Conservation (phyloP, 176 grass and related monocot species). For the Eleusine indica region DNA sequence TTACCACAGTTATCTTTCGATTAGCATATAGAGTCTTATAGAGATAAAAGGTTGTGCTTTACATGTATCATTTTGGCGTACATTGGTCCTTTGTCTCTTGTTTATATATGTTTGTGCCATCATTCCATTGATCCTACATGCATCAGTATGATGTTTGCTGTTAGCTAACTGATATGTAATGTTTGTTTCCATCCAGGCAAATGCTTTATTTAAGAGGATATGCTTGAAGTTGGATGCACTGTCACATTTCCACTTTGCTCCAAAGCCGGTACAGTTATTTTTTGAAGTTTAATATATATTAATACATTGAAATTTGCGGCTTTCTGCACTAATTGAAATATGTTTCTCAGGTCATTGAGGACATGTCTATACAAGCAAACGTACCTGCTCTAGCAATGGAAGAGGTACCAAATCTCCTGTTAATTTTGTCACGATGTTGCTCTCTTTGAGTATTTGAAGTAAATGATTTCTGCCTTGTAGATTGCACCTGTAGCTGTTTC, state of each 20-base stretch:
- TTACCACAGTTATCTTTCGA: background rate
- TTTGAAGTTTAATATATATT: slow-evolving; percentile 6
- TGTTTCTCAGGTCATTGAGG: slow-evolving; percentile 79
- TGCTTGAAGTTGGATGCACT: slow-evolving; percentile 86
- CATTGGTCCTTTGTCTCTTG: slow-evolving; percentile 19
- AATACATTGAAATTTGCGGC: background rate
- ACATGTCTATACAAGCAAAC: slow-evolving; percentile 95
- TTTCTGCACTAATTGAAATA: slow-evolving; percentile 1
- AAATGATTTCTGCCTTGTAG: slow-evolving; percentile 45
- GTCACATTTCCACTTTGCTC: slow-evolving; percentile 97
- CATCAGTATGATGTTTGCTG: slow-evolving; percentile 3
- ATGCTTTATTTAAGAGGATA: slow-evolving; percentile 75
- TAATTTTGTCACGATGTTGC: background rate
- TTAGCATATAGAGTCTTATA: background rate
- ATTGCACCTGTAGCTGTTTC: slow-evolving; percentile 90
- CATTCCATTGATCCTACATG: background rate
- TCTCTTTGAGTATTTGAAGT: slow-evolving; percentile 25
- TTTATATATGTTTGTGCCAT: background rate
- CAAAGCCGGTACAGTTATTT: slow-evolving; percentile 71
- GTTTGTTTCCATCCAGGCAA: slow-evolving; percentile 55
- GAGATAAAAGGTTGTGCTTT: background rate
- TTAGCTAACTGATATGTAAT: slow-evolving; percentile 1
- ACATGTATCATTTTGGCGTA: slow-evolving; percentile 4
- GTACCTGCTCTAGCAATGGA: slow-evolving; percentile 96
- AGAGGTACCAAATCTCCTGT: slow-evolving; percentile 63